Evolutionary conservation across 2,329 filamentous ascomycete species (phyloP), one percentile per base, ranked within the genome.

Genomic region (Colletotrichum melonis): DNA sequence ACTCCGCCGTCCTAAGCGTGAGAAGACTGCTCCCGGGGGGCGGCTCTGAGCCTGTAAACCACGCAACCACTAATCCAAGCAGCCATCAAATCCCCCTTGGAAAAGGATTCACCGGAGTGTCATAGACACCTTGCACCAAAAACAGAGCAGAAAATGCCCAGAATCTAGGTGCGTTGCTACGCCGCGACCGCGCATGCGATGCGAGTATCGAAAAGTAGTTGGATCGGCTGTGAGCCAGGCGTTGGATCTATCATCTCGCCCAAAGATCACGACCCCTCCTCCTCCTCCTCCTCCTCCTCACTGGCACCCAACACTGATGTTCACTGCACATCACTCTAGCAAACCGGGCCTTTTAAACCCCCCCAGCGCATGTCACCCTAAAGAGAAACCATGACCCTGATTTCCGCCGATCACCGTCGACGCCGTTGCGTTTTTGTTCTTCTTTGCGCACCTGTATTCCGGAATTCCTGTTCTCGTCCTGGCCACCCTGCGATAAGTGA

Each of bases 181-280:
- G 69, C 69, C 65, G 54, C 54, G 26, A 32, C 22, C 26, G 46
- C 59, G 58, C 65, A 64, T 58, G 30, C 7, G 58, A 49, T 42
- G 38, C 38, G 38, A 9, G 59, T 11, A 12, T 63, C 8, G 66
- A 22, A 16, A n/a, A 59, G 38, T n/a, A 42, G 38, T 42, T 38
- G 38, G 38, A 58, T 54, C 38, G n/a, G 22, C 30, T 52, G 28
- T 35, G 52, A 22, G 28, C 58, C 19, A 35, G 22, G 22, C 24
- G 42, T 26, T 12, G 19, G 28, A 32, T 54, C 46, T 42, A 19
- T 7, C 16, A 14, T 42, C 14, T 2, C 5, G 14, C 14, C 14
- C 14, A 42, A 19, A 54, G 28, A 63, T 35, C 60, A 54, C 60
- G 24, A 22, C 24, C 38, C 38, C 38, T 42, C 14, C 16, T 19